Evolutionary conservation across 495 filamentous ascomycete species (phyloP), one percentile per base, ranked within the genome.

Genomic region (Aspergillus diversus): DNA sequence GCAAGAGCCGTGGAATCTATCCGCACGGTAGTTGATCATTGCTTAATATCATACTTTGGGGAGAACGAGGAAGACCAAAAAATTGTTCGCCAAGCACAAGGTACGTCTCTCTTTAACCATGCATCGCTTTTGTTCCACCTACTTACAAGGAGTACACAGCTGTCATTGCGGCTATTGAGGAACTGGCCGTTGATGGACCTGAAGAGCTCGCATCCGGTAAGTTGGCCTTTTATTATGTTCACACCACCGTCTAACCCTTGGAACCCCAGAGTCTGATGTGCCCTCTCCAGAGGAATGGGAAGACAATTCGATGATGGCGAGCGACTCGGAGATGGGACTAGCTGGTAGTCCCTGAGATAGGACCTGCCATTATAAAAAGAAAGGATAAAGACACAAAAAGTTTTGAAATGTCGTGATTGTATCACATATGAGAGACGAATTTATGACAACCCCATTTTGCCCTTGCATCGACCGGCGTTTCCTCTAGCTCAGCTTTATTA

Each of bases 261-360:
- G 57, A 15, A 21, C 15, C 56, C 56, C 76, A 81, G 77, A 75
- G 54, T 79, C 79, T 70, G 76, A 81, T 66, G 34, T 75, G 42
- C 66, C 71, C 62, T 80, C 77, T 57, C 60, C 72, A 53, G 77
- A 81, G 42, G 77, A 79, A 64, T 81, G 79, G 79, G 79, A 80
- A 60, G 74, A 76, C 33, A 73, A 77, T 39, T 81, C 77, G n/a
- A 66, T 65, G 21, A 66, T 81, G 63, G 76, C 72, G 21, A 79
- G 75, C 37, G 79, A 80, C 65, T 80, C 77, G 16, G 79, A 81
- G 32, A 69, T 76, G 64, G 76, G 77, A 21, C 54, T 77, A 34
- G 70, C 66, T n/a, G 75, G 72, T 31, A 71, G 74, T 42, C 77
- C 77, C 46, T 79, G 64, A 63, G 42, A 21, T 17, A 9, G n/a